phyloP scores from a whole-genome alignment of 169 alveolate species.

The Neospora caninum region DNA sequence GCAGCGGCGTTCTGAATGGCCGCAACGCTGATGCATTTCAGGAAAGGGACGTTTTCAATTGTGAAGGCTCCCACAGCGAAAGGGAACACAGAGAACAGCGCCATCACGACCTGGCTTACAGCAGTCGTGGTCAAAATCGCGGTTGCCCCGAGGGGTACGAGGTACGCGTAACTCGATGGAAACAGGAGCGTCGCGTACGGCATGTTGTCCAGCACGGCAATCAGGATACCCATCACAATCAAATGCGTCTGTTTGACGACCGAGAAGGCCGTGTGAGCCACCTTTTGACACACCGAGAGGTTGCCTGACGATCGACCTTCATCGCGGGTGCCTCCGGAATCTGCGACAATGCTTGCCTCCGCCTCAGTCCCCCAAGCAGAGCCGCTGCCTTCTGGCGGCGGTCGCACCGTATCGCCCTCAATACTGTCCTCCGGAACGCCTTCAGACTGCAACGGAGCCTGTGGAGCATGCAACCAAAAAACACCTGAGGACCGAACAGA shows the following conservation, averaged over 20 bases:
- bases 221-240: neutral
- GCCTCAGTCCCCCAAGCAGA: neutral
- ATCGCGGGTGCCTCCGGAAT: neutral
- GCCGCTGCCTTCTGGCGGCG: neutral
- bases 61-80: conserved; percentile 39
- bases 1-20: conserved; percentile 11
- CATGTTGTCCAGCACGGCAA: conserved; percentile 43
- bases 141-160: neutral
- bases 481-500: neutral
- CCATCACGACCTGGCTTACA: neutral
- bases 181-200: conserved; percentile 30
- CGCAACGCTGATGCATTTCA: conserved; percentile 1
- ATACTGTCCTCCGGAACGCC: neutral
- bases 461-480: neutral
- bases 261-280: neutral
- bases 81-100: conserved; percentile 22
- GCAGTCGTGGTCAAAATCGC: neutral
- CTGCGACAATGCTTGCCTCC: neutral
- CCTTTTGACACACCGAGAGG: neutral
- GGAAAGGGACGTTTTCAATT: conserved; percentile 9
- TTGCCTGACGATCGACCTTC: neutral
- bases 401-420: neutral
- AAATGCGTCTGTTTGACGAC: neutral
- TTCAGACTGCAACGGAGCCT: neutral
- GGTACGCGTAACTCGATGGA: conserved; percentile 1